Evolutionary conservation across 495 filamentous ascomycete species (phyloP).

Genomic region (Aspergillus sclerotioniger): DNA sequence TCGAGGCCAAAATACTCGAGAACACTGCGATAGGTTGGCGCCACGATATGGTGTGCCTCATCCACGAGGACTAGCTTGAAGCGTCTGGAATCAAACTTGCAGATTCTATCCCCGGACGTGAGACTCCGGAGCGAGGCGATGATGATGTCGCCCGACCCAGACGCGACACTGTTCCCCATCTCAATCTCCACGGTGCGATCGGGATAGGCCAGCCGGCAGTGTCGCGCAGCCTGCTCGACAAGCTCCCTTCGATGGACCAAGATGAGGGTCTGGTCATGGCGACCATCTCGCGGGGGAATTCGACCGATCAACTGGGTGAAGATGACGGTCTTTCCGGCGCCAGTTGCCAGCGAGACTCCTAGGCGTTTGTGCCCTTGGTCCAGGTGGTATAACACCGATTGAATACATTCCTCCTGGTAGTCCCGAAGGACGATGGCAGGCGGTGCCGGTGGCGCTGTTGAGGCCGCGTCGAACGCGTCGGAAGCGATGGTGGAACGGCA

Average conservation of each 20-base stretch:
- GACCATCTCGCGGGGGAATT: conserved; percentile 53
- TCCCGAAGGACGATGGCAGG: conserved; percentile 59
- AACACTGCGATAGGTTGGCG: conserved; percentile 67
- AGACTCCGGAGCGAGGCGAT: conserved; percentile 88
- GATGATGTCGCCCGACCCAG: conserved; percentile 84
- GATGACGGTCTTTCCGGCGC: conserved; percentile 91
- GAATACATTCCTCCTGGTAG: conserved; percentile 89
- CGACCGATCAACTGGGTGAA: conserved; percentile 94
- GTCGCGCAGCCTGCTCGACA: conserved; percentile 88
- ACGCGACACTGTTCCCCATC: conserved; percentile 74
- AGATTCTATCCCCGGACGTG: conserved; percentile 66
- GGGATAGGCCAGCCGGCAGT: conserved; percentile 80
- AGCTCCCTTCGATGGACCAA: conserved; percentile 90
- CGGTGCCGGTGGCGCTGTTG: conserved; percentile 43
- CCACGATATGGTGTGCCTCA: conserved; percentile 97
- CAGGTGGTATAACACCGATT: conserved; percentile 73
- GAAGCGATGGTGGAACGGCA: conserved; percentile 1
- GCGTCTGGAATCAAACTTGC: conserved; percentile 71
- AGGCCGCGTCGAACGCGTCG: neutral
- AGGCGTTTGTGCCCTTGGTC: conserved; percentile 73
- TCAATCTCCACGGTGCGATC: conserved; percentile 79
- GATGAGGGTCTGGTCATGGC: conserved; percentile 79
- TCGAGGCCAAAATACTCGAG: conserved; percentile 74
- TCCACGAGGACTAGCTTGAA: conserved; percentile 96
- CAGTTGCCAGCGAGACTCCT: conserved; percentile 88